A percentile compares a stretch with the other conserved stretches of the same genome.
Conservation (phyloP, 371 early-diverging fungal genomes). For the Mucor piriformis region DNA sequence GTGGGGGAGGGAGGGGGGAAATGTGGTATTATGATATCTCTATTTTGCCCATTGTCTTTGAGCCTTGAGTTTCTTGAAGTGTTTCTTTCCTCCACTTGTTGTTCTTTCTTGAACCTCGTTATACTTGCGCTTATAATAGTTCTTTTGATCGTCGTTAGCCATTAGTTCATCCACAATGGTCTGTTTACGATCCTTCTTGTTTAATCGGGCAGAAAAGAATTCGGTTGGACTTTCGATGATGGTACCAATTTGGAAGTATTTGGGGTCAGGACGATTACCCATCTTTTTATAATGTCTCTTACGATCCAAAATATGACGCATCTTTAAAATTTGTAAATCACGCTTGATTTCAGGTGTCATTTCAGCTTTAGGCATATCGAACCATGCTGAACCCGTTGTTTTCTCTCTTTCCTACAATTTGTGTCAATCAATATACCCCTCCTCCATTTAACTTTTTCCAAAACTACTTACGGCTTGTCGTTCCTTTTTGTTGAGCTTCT, state of each 20-base stretch:
- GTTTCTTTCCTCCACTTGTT: constrained; percentile 63
- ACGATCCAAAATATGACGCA: constrained; percentile 90
- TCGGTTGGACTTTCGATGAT: constrained; percentile 90
- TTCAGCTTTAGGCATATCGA: constrained; percentile 86
- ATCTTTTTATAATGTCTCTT: constrained; percentile 92
- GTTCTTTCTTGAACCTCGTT: constrained; percentile 72
- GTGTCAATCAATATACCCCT: no score
- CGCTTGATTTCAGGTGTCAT: constrained; percentile 88
- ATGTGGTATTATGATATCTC: not conserved
- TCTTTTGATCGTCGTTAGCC: constrained; percentile 70
- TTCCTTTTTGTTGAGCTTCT: constrained; percentile 29
- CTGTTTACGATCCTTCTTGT: constrained; percentile 81
- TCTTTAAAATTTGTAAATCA: constrained; percentile 84
- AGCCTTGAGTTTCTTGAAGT: constrained; percentile 56
- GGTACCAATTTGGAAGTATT: constrained; percentile 93
- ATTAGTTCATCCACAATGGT: constrained; percentile 90
- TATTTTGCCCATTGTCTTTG: constrained; percentile 27
- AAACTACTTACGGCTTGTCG: constrained; percentile 46
- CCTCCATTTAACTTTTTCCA: no score
- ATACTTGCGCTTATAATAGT: constrained; percentile 86
- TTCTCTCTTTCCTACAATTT: constrained; percentile 56
- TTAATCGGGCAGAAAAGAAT: constrained; percentile 82
- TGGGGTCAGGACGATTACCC: constrained; percentile 71
- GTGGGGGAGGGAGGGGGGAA: not conserved
- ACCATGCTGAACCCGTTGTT: constrained; percentile 86